A percentile compares a stretch with the other conserved stretches of the same genome.
Evolutionary conservation across 1,284 basidiomycete genomes (phyloP).

Genomic region (Cystobasidium pallidum): DNA sequence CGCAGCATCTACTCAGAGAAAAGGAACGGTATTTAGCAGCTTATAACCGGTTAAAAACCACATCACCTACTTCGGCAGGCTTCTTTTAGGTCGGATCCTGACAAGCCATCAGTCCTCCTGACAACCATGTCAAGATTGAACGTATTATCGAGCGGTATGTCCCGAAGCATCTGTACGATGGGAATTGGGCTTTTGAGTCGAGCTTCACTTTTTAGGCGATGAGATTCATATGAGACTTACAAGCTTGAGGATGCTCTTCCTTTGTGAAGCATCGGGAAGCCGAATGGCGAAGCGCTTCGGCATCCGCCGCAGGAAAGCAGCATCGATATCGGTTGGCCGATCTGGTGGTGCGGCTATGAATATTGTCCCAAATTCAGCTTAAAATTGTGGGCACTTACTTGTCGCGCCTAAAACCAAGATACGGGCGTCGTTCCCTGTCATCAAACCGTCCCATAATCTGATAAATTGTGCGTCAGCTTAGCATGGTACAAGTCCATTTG

Average conservation of each 20-base stretch:
- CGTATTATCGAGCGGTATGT: constrained; percentile 68
- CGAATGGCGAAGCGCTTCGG: constrained; percentile 94
- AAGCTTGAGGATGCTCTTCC: constrained; percentile 83
- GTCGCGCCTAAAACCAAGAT: constrained; percentile 85
- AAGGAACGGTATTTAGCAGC: neutral
- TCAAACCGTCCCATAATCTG: constrained; percentile 96
- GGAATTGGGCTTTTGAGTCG: neutral
- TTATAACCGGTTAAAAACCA: constrained; percentile 49
- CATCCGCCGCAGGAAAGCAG: constrained; percentile 68
- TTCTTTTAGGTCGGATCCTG: constrained; percentile 91
- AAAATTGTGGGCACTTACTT: constrained; percentile 7
- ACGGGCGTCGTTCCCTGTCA: constrained; percentile 69
- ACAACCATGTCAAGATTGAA: constrained; percentile 74
- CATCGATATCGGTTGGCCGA: constrained; percentile 90
- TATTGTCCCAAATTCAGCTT: neutral
- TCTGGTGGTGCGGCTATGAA: constrained; percentile 71
- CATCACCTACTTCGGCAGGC: constrained; percentile 72
- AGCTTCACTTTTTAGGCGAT: neutral
- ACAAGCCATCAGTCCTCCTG: constrained; percentile 72
- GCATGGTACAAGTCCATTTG: neutral
- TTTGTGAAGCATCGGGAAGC: constrained; percentile 78
- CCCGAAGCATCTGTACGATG: constrained; percentile 72
- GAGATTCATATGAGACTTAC: constrained; percentile 61
- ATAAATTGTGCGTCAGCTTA: neutral
- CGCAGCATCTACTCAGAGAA: constrained; percentile 63